phyloP scores from a whole-genome alignment of 257 asterid species.

The Anisodus acutangulus region DNA sequence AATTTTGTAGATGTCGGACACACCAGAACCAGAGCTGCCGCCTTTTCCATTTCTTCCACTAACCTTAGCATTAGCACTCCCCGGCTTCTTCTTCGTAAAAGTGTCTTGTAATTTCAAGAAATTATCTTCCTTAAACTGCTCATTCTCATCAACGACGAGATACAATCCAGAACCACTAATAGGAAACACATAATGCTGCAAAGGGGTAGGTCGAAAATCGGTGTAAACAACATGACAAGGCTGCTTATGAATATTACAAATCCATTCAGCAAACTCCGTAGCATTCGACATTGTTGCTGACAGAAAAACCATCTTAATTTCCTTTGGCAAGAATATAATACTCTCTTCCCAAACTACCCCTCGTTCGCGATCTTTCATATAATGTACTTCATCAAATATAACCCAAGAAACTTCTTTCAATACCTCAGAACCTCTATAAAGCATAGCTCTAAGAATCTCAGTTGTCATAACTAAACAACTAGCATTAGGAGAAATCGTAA shows the following conservation, averaged over 20 bases:
- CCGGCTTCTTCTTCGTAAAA: conserved; percentile 58
- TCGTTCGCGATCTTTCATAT: conserved; percentile 97
- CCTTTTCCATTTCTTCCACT: conserved; percentile 75
- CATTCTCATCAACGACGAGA: conserved; percentile 95
- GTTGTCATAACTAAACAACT: conserved; percentile 99
- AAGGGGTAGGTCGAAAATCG: conserved; percentile 94
- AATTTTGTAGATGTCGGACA: conserved; percentile 88
- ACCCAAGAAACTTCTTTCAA: conserved; percentile 99
- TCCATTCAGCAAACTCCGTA: conserved; percentile 97
- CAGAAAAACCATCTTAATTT: conserved; percentile 93
- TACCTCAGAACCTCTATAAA: conserved; percentile 92
- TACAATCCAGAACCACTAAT: conserved; percentile 93
- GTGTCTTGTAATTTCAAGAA: conserved; percentile 83
- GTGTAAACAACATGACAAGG: conserved; percentile 98
- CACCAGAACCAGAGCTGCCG: conserved; percentile 58
- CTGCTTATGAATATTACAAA: conserved; percentile 88
- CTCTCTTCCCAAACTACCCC: conserved; percentile 99
- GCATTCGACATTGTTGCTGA: conserved; percentile 99
- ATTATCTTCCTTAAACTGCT: conserved; percentile 89
- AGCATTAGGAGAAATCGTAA: conserved; percentile 85
- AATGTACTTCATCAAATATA: conserved; percentile 97
- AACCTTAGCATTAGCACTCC: conserved; percentile 56
- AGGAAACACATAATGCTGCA: conserved; percentile 95
- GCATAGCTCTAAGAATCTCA: conserved; percentile 91
- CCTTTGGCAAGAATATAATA: conserved; percentile 93